Conservation (phyloP, 202 grass and related monocot species). For the Schoenoplectus tabernaemontani region DNA sequence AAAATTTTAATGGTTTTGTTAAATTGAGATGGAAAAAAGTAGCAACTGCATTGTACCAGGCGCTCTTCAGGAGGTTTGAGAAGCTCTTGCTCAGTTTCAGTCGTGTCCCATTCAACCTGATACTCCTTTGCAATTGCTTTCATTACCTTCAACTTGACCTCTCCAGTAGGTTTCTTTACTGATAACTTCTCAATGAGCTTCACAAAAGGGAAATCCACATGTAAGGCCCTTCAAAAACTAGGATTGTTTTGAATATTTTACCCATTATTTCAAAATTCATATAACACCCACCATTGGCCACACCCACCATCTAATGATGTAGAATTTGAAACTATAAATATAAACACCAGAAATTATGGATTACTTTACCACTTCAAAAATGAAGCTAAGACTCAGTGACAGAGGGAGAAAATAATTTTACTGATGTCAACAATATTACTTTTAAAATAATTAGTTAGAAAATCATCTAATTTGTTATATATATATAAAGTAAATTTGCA, state of each 20-base stretch:
- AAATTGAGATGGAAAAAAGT: neutral
- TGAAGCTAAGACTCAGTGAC: neutral
- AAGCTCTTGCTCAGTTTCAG: constrained; percentile 83
- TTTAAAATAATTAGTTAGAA: no score
- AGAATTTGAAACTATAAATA: neutral
- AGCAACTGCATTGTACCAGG: constrained; percentile 4
- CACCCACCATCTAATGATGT: neutral
- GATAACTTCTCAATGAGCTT: constrained; percentile 97
- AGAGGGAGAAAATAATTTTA: no score
- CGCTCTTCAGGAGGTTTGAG: constrained; percentile 65
- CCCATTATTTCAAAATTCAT: neutral
- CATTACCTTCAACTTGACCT: constrained; percentile 74
- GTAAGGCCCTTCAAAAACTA: no score
- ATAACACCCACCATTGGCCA: no score
- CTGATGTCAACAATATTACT: no score
- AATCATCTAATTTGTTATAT: no score
- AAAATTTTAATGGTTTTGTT: neutral
- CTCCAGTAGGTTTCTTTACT: constrained; percentile 74
- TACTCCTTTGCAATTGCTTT: constrained; percentile 93
- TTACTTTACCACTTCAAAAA: neutral
- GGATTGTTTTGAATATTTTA: neutral
- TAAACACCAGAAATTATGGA: neutral
- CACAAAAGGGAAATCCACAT: constrained; percentile 17
- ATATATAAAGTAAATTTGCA: no score
- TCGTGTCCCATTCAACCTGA: constrained; percentile 68